phyloP scores from a whole-genome alignment of 108 stramenopile species.

The Aurantiochytrium sp. region DNA sequence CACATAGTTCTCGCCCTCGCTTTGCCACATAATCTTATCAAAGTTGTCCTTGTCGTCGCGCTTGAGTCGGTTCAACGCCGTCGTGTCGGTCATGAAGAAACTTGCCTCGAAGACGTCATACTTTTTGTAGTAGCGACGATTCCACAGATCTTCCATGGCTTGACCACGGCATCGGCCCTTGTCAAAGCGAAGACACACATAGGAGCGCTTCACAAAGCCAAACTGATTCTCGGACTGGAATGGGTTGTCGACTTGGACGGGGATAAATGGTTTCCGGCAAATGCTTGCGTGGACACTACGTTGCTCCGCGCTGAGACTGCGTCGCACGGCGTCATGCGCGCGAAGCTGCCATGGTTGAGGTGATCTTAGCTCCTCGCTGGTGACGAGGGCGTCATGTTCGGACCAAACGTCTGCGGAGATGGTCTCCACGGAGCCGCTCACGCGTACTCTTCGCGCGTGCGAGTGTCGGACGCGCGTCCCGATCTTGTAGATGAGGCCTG shows the following conservation, averaged over 20 bases:
- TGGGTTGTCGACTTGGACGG: background rate
- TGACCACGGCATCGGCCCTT: slow-evolving; percentile 14
- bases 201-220: slow-evolving; percentile 8
- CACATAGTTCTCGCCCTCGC: slow-evolving; percentile 1
- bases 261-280: background rate
- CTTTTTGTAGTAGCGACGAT: slow-evolving; percentile 4
- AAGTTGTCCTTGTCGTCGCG: slow-evolving; percentile 13
- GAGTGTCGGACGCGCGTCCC: background rate
- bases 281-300: background rate
- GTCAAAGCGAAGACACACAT: background rate
- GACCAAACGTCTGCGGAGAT: background rate
- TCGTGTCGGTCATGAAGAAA: slow-evolving; percentile 14
- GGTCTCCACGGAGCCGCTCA: background rate
- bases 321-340: background rate
- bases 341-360: background rate
- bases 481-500: background rate
- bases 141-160: background rate
- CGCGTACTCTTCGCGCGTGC: background rate
- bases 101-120: background rate
- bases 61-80: background rate
- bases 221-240: background rate
- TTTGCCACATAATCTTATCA: background rate
- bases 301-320: background rate
- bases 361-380: background rate
- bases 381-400: background rate